phyloP scores from a whole-genome alignment of 495 filamentous ascomycete genomes.

The Daldinia concentrica region DNA sequence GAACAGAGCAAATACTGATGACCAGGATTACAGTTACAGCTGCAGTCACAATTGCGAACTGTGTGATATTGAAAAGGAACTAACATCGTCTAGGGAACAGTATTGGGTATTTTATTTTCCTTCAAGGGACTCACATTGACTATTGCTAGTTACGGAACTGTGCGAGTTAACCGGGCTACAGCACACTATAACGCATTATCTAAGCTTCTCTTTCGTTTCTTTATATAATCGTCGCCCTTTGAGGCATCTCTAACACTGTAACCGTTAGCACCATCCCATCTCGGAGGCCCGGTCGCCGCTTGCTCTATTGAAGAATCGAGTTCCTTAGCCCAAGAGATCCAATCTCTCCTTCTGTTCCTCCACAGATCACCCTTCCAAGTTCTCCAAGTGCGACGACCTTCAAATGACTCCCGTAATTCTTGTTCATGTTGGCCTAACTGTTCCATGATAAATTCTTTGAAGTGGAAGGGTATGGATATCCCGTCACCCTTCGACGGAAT shows the following conservation, averaged over 20 bases:
- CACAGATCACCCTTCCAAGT: slow-evolving; percentile 93
- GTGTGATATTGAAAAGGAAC: neutral
- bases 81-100: neutral
- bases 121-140: neutral
- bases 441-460: slow-evolving; percentile 62
- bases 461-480: slow-evolving; percentile 59
- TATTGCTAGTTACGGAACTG: neutral
- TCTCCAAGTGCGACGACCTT: slow-evolving; percentile 85
- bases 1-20: neutral
- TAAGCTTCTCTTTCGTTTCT: slow-evolving; percentile 15
- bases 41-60: neutral
- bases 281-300: slow-evolving; percentile 1
- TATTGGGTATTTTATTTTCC: slow-evolving; percentile 3
- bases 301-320: slow-evolving; percentile 42
- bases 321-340: slow-evolving; percentile 74
- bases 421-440: slow-evolving; percentile 63
- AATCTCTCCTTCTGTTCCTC: slow-evolving; percentile 68
- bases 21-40: neutral
- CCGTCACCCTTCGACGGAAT: slow-evolving; percentile 60
- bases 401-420: slow-evolving; percentile 73
- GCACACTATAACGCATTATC: slow-evolving; percentile 1
- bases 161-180: neutral
- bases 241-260: neutral
- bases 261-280: slow-evolving; percentile 9
- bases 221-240: slow-evolving; percentile 1